A percentile compares a stretch with the other conserved stretches of the same genome.
Conservation (phyloP, 73 alveolate genomes). For the Paramecium primaurelia region DNA sequence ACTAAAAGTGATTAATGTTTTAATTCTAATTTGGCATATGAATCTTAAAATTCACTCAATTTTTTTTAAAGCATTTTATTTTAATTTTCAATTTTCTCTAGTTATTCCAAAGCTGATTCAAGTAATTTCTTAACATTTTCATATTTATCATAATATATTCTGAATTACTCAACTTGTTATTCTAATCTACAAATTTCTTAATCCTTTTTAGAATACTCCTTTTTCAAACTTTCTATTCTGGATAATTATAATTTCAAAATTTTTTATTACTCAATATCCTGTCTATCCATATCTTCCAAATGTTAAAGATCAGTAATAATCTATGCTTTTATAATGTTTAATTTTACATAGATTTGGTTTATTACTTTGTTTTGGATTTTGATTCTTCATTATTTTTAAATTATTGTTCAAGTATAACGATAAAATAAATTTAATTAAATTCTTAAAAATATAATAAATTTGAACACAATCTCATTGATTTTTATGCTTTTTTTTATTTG, state of each 20-base stretch:
- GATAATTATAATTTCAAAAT: not conserved
- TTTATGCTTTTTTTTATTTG: not conserved
- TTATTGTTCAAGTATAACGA: not conserved
- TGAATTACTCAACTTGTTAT: not conserved
- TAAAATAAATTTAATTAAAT: not conserved
- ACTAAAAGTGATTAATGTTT: not conserved
- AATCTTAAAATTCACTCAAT: not conserved
- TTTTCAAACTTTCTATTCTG: not conserved
- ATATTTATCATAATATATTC: constrained; percentile 11
- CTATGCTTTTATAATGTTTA: not conserved
- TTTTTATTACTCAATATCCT: not conserved
- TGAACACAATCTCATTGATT: not conserved
- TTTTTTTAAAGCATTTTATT: not conserved
- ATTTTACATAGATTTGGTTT: constrained; percentile 18
- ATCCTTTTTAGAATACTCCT: not conserved
- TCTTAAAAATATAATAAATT: not conserved
- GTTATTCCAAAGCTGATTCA: not conserved
- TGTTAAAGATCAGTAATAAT: constrained; percentile 20
- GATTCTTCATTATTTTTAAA: not conserved
- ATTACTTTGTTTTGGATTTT: not conserved
- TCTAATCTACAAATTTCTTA: not conserved
- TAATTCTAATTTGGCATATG: not conserved
- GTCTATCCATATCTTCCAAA: constrained; percentile 15
- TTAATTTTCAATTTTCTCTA: not conserved
- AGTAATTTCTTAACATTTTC: not conserved